These are phyloP conservation scores for Trichoderma atrobrunneum DNA, from an alignment of 2,329 filamentous ascomycete species.

Conservation along the genomic window DNA sequence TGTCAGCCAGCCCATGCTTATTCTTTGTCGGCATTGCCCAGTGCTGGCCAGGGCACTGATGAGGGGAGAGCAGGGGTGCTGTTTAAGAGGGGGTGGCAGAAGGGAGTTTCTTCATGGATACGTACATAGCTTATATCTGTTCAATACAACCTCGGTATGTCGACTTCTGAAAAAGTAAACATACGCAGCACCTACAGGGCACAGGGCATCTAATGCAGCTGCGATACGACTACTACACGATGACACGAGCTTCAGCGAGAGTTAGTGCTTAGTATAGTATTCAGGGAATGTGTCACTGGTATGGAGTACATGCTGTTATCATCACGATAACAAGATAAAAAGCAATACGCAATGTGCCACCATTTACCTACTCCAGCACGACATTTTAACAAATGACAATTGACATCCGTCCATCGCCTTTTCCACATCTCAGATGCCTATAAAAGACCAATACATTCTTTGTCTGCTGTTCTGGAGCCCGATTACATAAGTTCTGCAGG, in stretches of 20 bases:
- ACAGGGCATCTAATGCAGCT: neutral
- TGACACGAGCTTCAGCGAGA: neutral
- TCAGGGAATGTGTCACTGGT: neutral
- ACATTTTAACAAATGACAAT: neutral
- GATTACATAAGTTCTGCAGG: neutral
- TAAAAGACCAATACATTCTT: neutral
- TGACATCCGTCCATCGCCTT: neutral
- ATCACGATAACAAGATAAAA: neutral
- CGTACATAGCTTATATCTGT: neutral
- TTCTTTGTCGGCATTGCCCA: neutral
- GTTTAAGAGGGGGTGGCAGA: neutral
- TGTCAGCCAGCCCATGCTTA: neutral
- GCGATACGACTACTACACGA: neutral
- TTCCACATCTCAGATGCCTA: neutral
- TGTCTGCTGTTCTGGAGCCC: neutral
- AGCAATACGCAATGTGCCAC: neutral
- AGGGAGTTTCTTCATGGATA: neutral
- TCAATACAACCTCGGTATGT: neutral
- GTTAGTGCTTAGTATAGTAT: neutral
- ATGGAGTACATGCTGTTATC: neutral
- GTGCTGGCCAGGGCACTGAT: neutral
- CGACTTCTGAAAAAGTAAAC: neutral
- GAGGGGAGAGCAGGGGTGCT: neutral
- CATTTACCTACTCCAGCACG: neutral
- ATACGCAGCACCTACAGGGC: neutral